A percentile compares a stretch with the other conserved stretches of the same genome.
Conservation (phyloP, 306 rosid species). For the Morella rubra region DNA sequence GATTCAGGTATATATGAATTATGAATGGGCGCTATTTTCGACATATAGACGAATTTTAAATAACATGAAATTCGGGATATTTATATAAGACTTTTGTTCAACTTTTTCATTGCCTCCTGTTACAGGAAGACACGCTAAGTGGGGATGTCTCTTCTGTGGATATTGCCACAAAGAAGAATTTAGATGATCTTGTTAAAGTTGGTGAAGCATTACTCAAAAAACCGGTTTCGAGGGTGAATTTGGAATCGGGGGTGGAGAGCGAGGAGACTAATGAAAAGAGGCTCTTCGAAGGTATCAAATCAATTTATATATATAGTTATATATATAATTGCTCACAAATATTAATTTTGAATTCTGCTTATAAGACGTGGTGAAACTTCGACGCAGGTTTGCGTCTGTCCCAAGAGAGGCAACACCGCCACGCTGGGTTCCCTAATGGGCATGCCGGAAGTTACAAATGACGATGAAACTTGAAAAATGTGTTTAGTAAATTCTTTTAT, state of each 20-base stretch:
- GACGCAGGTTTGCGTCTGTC: too few relatives aligned
- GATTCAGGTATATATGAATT: constrained; percentile 37
- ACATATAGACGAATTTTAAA: neutral
- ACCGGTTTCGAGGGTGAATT: constrained; percentile 52
- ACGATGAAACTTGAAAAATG: too few relatives aligned
- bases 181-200: constrained; percentile 40
- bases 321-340: too few relatives aligned
- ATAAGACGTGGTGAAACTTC: too few relatives aligned
- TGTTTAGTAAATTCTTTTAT: too few relatives aligned
- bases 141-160: constrained; percentile 49
- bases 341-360: neutral
- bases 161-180: constrained; percentile 48
- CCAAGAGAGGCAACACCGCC: too few relatives aligned
- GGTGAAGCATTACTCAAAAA: constrained; percentile 51
- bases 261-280: constrained; percentile 43
- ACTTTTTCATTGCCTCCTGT: neutral
- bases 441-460: too few relatives aligned
- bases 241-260: constrained; percentile 41
- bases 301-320: too few relatives aligned
- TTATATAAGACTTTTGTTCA: neutral
- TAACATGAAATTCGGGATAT: neutral
- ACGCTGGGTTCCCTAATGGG: too few relatives aligned
- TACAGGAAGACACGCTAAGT: constrained; percentile 50
- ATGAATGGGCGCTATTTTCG: too few relatives aligned
- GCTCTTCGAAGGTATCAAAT: constrained; percentile 47